These are phyloP conservation scores for Panicum virgatum DNA, from an alignment of 202 grass and related monocot species.

Conservation along the genomic window DNA sequence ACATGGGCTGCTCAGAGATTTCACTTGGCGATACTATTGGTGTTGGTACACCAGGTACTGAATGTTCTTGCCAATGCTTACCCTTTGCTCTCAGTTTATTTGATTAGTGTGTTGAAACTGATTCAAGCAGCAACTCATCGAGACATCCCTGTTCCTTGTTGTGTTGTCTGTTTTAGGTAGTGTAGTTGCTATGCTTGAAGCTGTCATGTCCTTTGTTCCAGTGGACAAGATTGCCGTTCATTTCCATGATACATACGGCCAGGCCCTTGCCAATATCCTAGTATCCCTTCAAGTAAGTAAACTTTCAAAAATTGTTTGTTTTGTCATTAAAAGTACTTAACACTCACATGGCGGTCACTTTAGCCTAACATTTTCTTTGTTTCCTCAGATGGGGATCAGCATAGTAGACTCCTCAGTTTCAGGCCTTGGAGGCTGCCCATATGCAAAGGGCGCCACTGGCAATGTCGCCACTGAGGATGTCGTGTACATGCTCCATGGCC, in stretches of 20 bases:
- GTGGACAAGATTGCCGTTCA: conserved; percentile 83
- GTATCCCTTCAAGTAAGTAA: conserved; percentile 85
- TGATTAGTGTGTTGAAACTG: background rate
- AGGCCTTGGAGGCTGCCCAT: conserved; percentile 84
- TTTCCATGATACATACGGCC: conserved; percentile 95
- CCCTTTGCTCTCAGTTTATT: background rate
- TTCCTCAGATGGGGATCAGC: conserved; percentile 74
- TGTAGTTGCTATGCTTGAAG: conserved; percentile 74
- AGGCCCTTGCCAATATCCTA: conserved; percentile 85
- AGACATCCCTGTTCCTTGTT: background rate
- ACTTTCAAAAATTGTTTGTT: background rate
- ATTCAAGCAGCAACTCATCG: background rate
- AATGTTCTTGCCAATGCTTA: background rate
- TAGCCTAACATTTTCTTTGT: background rate
- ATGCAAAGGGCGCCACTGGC: conserved; percentile 81
- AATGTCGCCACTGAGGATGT: conserved; percentile 89
- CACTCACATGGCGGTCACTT: background rate
- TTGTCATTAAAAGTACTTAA: background rate
- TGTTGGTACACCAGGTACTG: conserved; percentile 81
- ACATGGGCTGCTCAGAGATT: conserved; percentile 91
- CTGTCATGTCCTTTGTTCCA: conserved; percentile 62
- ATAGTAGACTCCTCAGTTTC: conserved; percentile 79
- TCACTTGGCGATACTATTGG: conserved; percentile 92
- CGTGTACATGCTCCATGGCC: conserved; percentile 87
- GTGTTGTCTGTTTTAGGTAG: conserved; percentile 52